Evolutionary conservation across 2,329 filamentous ascomycete species (phyloP), one percentile per base, ranked within the genome.

Genomic region (Trichoderma atrobrunneum): DNA sequence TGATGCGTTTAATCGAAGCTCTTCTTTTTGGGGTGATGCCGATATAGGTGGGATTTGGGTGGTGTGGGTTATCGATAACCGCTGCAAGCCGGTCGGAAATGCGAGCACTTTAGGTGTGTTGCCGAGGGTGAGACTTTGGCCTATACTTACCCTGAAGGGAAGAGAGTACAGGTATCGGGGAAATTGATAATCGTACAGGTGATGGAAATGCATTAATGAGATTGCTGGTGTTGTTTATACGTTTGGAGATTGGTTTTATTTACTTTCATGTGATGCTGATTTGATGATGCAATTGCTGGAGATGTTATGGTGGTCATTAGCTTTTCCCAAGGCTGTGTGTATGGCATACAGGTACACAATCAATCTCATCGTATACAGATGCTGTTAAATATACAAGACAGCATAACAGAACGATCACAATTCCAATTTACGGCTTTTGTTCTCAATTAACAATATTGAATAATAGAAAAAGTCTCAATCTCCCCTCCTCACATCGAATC

Each of bases 401-500:
- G 2, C 10, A 24, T 21, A 51, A 1, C 4, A 14, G 43, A 51
- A 21, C 24, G 1, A 10, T 51, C 10, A 6, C 43, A 6, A 51
- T 51, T 11, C 43, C 43, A 51, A 51, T 51, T 21, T 51, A 12
- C 5, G 5, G 2, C 43, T 12, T 39, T 8, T 51, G 43, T 24
- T 14, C 43, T 6, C n/a, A 21, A 12, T n/a, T 48, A 48, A 30
- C 5, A 24, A 26, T 6, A 21, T 48, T 48, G 18, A 48, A 48
- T n/a, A 48, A 48, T n/a, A 43, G 16, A 43, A 43, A 43, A n/a
- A 1, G 10, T 2, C 36, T 28, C 7, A 32, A 6, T 14, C 7
- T 5, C n/a, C 14, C 26, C 43, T 21, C 16, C 21, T 67, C n/a
- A 71, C 61, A 71, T 16, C 30, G 16, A 57, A 43, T 73, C 85